Evolutionary conservation across 2,329 filamentous ascomycete genomes (phyloP), one percentile per base, ranked within the genome.

Genomic region (Diaporthe destruens): DNA sequence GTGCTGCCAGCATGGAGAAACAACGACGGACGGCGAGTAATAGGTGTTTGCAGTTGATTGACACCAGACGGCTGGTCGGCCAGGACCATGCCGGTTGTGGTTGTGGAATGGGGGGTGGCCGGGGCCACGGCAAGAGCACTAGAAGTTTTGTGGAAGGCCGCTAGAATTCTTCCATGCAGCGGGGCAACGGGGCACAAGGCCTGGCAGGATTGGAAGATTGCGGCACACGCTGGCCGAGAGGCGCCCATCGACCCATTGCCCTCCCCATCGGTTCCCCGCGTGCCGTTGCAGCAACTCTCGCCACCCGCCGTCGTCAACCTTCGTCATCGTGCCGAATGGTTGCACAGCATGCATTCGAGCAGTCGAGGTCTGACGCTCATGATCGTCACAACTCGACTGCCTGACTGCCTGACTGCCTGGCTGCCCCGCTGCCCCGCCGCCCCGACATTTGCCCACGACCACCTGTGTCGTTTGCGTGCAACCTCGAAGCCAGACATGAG

Each of bases 141-240:
- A 67, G 71, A 72, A 72, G 71, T 51, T 51, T 72, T 36, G 56
- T 69, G 54, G 71, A 72, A 72, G 55, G 54, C 55, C 55, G 49
- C 65, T 72, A 69, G 65, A 69, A 72, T 14, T 47, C 65, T 69
- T 72, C 65, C 47, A 47, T 59, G 54, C 54, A 67, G 44, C 20
- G 34, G 14, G 63, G 54, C 54, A 67, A 32, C 20, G 34, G 14
- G 63, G 18, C 61, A 34, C 18, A 20, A 32, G 4, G 16, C 25
- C 20, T 29, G 12, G 14, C 23, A 34, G 25, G 20, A 23, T 3
- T 11, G 36, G 36, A 39, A 59, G 55, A 59, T 39, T 59, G 55
- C 55, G 55, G 55, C 12, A 59, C n/a, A 42, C 6, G 55, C 55
- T 59, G 55, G 34, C 55, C 55, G 42, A n/a, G 16, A 7, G 36